Evolutionary conservation across 805 yeast genomes (phyloP).

Genomic region (Yamadazyma philogaea): DNA sequence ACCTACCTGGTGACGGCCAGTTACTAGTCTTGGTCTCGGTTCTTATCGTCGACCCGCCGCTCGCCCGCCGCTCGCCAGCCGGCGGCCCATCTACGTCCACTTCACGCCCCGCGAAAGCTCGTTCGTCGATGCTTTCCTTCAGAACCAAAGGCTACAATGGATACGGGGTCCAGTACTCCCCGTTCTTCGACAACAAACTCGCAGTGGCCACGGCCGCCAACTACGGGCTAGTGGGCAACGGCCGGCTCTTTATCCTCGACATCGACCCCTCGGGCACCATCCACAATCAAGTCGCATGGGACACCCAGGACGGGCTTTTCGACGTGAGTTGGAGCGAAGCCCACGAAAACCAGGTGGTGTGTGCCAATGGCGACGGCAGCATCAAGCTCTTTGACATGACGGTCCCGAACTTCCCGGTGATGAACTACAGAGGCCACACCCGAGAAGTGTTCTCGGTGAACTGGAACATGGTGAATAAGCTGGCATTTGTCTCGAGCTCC

Average conservation of each 20-base stretch:
- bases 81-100: too few relatives aligned
- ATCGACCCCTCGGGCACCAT: slow-evolving; percentile 68
- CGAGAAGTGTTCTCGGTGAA: slow-evolving; percentile 70
- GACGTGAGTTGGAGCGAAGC: slow-evolving; percentile 87
- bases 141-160: slow-evolving; percentile 83
- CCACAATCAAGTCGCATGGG: slow-evolving; percentile 54
- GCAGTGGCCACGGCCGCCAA: slow-evolving; percentile 92
- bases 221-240: slow-evolving; percentile 93
- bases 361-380: slow-evolving; percentile 89
- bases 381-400: slow-evolving; percentile 76
- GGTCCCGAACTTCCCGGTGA: slow-evolving; percentile 65
- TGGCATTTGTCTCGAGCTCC: slow-evolving; percentile 68
- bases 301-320: slow-evolving; percentile 91
- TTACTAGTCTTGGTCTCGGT: too few relatives aligned
- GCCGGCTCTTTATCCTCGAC: slow-evolving; percentile 67
- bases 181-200: slow-evolving; percentile 82
- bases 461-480: slow-evolving; percentile 71
- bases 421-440: slow-evolving; percentile 72
- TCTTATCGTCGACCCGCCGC: background rate
- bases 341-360: slow-evolving; percentile 81
- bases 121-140: slow-evolving; percentile 57
- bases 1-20: too few relatives aligned
- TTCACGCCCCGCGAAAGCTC: background rate
- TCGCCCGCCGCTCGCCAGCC: background rate
- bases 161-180: slow-evolving; percentile 83